Conservation (phyloP, 768 basidiomycete genomes). For the Lentinus brumalis region DNA sequence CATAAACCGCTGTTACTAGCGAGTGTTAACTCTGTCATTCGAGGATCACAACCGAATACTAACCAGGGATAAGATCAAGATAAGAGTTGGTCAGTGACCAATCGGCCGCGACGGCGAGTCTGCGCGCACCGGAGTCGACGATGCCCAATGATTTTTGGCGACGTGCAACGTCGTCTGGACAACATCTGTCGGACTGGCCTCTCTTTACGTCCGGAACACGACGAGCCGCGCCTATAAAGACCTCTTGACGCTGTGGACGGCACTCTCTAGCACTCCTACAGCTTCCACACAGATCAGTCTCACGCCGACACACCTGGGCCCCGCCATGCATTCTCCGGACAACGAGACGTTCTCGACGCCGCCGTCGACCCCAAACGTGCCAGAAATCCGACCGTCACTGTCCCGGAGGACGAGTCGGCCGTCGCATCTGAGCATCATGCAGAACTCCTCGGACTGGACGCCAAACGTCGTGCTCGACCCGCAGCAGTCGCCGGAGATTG, state of each 20-base stretch:
- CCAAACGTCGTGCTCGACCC: constrained; percentile 40
- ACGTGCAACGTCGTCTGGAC: constrained; percentile 18
- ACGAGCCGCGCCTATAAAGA: not conserved
- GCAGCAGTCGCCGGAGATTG: constrained; percentile 31
- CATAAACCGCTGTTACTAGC: not conserved
- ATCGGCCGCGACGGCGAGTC: not conserved
- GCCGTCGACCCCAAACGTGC: constrained; percentile 40
- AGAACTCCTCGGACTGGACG: constrained; percentile 33
- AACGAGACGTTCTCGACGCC: constrained; percentile 47
- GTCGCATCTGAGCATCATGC: constrained; percentile 37
- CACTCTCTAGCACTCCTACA: not conserved
- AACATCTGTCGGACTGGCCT: constrained; percentile 5
- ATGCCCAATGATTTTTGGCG: not conserved
- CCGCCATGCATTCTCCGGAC: constrained; percentile 35
- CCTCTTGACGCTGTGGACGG: not conserved
- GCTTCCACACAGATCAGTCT: not conserved
- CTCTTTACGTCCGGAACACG: not conserved
- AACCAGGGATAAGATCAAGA: not conserved
- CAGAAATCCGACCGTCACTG: constrained; percentile 39
- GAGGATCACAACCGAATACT: not conserved
- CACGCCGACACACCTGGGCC: constrained; percentile 4
- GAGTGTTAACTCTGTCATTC: no score
- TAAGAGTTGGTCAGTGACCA: not conserved
- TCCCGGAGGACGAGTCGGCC: constrained; percentile 39
- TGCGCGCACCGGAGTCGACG: not conserved